Conservation (phyloP, 2,329 filamentous ascomycete genomes). For the Pseudocercospora vitis region DNA sequence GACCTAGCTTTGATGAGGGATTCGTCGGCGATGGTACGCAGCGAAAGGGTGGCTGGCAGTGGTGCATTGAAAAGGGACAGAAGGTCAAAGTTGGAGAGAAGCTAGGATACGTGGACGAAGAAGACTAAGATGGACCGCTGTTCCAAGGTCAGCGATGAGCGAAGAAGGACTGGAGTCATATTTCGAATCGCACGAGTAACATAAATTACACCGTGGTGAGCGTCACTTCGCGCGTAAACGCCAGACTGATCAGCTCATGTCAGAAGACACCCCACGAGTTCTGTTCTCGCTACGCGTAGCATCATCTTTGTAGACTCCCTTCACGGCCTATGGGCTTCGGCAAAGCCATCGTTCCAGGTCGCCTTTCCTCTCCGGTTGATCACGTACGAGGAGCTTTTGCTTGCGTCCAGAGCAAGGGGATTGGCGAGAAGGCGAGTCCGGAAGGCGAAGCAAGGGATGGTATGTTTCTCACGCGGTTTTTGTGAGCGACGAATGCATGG, state of each 20-base stretch:
- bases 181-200: not conserved
- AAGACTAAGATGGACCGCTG: conserved; percentile 2
- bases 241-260: conserved; percentile 8
- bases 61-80: conserved; percentile 84
- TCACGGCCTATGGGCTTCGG: too few species aligned
- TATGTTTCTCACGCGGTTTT: too few species aligned
- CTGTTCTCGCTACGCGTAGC: too few species aligned
- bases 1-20: conserved; percentile 59
- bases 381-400: too few species aligned
- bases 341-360: too few species aligned
- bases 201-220: not conserved
- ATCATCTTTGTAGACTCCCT: too few species aligned
- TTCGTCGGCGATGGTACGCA: conserved; percentile 51
- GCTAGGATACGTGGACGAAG: conserved; percentile 67
- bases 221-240: not conserved
- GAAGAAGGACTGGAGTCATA: not conserved
- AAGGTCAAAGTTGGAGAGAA: conserved; percentile 86
- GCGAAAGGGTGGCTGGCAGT: conserved; percentile 71
- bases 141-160: not conserved
- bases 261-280: not conserved
- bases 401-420: too few species aligned
- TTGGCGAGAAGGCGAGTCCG: too few species aligned
- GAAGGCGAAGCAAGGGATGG: too few species aligned
- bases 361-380: too few species aligned
- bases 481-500: too few species aligned